Evolutionary conservation across 2,329 filamentous ascomycete species (phyloP).

Genomic region (Cladosporium halotolerans): DNA sequence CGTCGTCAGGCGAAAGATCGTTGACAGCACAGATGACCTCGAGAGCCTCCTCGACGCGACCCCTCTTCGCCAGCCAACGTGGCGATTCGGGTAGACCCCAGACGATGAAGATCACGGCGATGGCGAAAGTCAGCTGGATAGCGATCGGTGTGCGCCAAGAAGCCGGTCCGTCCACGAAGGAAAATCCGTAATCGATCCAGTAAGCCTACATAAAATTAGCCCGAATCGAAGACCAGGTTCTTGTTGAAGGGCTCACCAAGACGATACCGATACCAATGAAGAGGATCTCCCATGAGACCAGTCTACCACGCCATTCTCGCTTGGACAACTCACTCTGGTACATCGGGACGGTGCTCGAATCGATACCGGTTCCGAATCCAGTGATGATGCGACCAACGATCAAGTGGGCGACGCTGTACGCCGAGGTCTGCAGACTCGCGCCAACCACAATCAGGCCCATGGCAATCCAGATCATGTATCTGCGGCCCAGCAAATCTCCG

Average conservation of each 20-base stretch:
- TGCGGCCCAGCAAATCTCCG: conserved; percentile 30
- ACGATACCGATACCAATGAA: conserved; percentile 23
- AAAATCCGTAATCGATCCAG: conserved; percentile 23
- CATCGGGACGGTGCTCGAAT: conserved; percentile 34
- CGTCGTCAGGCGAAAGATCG: conserved; percentile 19
- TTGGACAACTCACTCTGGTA: conserved; percentile 23
- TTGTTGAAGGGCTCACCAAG: conserved; percentile 3
- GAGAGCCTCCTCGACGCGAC: conserved; percentile 20
- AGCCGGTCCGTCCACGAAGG: conserved; percentile 26
- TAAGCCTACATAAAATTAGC: conserved; percentile 6
- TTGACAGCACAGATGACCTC: conserved; percentile 24
- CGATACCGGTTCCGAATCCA: conserved; percentile 37
- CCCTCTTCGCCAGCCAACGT: conserved; percentile 33
- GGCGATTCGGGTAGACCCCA: conserved; percentile 31
- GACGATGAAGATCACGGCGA: conserved; percentile 34
- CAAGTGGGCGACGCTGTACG: conserved; percentile 33
- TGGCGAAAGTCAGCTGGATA: conserved; percentile 37
- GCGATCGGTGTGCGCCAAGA: conserved; percentile 37
- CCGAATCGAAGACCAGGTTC: too few relatives aligned
- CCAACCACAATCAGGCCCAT: conserved; percentile 34
- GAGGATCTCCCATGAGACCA: conserved; percentile 23
- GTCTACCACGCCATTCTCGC: conserved; percentile 20
- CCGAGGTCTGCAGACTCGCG: conserved; percentile 36
- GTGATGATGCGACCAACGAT: conserved; percentile 40
- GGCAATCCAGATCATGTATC: conserved; percentile 32